Percentiles rank a stretch among this genome's conserved stretches.
Conservation (phyloP, 495 filamentous ascomycete genomes). For the Tuber microsphaerosporum region DNA sequence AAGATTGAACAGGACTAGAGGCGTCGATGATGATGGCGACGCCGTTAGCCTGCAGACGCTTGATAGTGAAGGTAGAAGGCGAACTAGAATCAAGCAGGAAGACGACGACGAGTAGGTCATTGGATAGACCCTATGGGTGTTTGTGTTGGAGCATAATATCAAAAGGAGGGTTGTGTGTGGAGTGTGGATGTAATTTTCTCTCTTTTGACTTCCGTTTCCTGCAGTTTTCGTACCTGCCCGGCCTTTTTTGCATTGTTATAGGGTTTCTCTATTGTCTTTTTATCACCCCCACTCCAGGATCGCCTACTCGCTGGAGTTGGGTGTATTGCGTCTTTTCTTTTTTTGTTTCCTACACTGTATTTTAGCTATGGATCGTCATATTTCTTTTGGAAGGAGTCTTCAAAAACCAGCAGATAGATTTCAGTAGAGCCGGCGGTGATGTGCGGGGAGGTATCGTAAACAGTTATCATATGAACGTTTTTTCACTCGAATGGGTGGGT, state of each 20-base stretch:
- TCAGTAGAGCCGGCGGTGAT: background rate
- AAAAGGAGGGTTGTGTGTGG: background rate
- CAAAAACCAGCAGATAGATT: background rate
- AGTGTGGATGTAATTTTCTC: background rate
- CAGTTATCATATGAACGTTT: background rate
- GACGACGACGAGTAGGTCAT: conserved; percentile 22
- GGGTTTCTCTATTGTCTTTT: background rate
- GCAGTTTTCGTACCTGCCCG: background rate
- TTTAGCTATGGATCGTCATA: background rate
- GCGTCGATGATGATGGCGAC: conserved; percentile 24
- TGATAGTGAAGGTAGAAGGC: conserved; percentile 26
- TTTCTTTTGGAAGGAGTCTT: conserved; percentile 1
- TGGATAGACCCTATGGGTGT: background rate
- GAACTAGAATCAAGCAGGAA: conserved; percentile 17
- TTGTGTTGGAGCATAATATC: background rate
- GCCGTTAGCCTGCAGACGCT: conserved; percentile 25
- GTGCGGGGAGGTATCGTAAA: background rate
- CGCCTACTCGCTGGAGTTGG: background rate
- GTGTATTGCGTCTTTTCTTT: conserved; percentile 1
- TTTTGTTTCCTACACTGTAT: background rate
- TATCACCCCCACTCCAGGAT: background rate
- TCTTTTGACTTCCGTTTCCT: background rate
- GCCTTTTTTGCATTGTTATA: background rate
- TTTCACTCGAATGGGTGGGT: background rate
- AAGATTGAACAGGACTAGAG: conserved; percentile 11